Evolutionary conservation across 148 eudicot genomes (phyloP).

Genomic region (Tetragonia tetragonoides): DNA sequence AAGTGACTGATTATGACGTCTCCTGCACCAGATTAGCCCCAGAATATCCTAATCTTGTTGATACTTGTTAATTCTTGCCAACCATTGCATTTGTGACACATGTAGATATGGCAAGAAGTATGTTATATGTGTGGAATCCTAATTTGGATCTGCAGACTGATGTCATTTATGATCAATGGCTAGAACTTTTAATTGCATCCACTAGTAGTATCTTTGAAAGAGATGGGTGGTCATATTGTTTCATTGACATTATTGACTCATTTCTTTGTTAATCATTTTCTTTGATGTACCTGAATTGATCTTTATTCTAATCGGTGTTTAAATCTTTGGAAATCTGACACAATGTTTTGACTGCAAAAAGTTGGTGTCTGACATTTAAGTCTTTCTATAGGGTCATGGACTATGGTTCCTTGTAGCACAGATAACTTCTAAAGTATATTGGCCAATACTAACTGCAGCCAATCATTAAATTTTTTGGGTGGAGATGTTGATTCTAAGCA

Average conservation of each 20-base stretch:
- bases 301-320: background rate
- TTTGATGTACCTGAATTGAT: background rate
- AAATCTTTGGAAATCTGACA: background rate
- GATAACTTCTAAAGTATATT: background rate
- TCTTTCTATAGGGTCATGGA: background rate
- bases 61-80: too few species aligned
- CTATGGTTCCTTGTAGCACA: background rate
- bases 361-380: background rate
- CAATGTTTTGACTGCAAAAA: background rate
- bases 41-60: background rate
- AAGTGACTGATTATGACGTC: background rate
- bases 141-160: background rate
- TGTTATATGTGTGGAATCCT: too few species aligned
- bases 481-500: background rate
- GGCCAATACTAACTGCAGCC: background rate
- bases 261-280: background rate
- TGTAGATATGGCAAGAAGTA: too few species aligned
- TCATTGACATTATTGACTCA: background rate
- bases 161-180: background rate
- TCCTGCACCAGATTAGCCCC: background rate
- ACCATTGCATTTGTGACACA: too few species aligned
- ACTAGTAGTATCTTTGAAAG: background rate
- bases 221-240: background rate
- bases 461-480: background rate
- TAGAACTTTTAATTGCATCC: background rate